Evolutionary conservation across 768 basidiomycete genomes (phyloP).

Genomic region (Pleurotus tuoliensis): DNA sequence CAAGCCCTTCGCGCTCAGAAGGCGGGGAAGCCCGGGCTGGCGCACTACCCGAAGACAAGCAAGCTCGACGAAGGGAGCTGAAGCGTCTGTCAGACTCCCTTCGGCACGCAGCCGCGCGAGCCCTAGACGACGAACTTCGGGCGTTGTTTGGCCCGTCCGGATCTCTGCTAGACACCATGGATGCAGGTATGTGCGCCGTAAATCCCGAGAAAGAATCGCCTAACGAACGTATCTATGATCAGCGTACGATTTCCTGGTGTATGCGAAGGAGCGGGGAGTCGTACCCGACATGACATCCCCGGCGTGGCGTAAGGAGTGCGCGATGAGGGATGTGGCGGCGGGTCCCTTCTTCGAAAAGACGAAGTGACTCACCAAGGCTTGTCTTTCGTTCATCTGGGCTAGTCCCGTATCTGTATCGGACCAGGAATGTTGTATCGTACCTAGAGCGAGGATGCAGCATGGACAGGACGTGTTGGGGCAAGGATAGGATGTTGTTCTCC

Average conservation of each 20-base stretch:
- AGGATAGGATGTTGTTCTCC: no score
- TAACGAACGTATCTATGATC: background rate
- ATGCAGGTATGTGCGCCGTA: background rate
- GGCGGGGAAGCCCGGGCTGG: background rate
- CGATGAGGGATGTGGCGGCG: no score
- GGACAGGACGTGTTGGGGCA: no score
- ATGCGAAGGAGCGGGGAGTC: background rate
- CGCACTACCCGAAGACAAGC: no score
- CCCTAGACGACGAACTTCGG: background rate
- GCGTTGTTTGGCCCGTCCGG: background rate
- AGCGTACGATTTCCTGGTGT: background rate
- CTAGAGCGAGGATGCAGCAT: no score
- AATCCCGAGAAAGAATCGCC: background rate
- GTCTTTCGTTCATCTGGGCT: no score
- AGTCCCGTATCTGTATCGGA: no score
- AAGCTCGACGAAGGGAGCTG: background rate
- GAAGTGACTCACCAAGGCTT: no score
- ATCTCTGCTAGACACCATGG: background rate
- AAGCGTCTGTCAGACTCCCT: background rate
- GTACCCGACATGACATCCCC: background rate
- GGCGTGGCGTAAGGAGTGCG: no score
- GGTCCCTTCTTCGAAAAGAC: no score
- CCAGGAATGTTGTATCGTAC: no score
- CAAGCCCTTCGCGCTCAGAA: background rate
- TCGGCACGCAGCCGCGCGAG: background rate